Base-by-base conservation (phyloP, 169 alveolate species). In the Eimeria sp. region DNA sequence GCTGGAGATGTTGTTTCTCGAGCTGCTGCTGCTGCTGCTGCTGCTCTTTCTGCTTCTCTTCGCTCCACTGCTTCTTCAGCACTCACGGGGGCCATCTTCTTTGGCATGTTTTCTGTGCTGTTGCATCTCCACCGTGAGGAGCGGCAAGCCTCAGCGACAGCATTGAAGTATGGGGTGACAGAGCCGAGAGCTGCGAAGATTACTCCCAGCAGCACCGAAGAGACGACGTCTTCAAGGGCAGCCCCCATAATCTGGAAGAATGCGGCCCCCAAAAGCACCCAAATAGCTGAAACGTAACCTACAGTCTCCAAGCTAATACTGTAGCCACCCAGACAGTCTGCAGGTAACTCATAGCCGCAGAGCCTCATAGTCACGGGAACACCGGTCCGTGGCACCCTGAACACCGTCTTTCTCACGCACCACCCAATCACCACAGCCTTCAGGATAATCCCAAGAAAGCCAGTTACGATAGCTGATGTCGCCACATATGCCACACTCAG, bases 91-190 rank as follows among this genome's bases (percentile, higher is more conserved):
- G 73, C 13, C 73, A 4, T 63, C 10, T 63, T 18, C 43, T 25
- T 63, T 5, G 73, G 73, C 43, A 63, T 22, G 40, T 18, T 25
- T 5, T 13, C 4, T 63, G 73, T 4, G 40, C 43, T 63, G 30
- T n/a, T 78, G 89, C 70, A 47, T 10, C 3, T 7, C 91, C 91
- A 83, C 30, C 91, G 75, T 5, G 54, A 10, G 11, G 91, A 83
- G 54, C 91, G 91, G 57, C 91, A 83, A 25, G 75, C 91, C 51
- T 83, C 91, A 30, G 75, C 91, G 14, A 54, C 91, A 13, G 91
- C 91, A 27, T 34, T 18, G 22, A 65, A 30, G 91, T 83, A 83
- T 6, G 91, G 91, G 18, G 51, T 22, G 3, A 83, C 49, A 45
- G 25, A 6, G 51, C 91, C 91, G 25, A 83, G 43, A 20, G 91